Percentiles rank a stretch among this genome's conserved stretches.
These are phyloP conservation scores for Xylaria cubensis DNA, from an alignment of 495 filamentous ascomycete species.

Conservation along the genomic window DNA sequence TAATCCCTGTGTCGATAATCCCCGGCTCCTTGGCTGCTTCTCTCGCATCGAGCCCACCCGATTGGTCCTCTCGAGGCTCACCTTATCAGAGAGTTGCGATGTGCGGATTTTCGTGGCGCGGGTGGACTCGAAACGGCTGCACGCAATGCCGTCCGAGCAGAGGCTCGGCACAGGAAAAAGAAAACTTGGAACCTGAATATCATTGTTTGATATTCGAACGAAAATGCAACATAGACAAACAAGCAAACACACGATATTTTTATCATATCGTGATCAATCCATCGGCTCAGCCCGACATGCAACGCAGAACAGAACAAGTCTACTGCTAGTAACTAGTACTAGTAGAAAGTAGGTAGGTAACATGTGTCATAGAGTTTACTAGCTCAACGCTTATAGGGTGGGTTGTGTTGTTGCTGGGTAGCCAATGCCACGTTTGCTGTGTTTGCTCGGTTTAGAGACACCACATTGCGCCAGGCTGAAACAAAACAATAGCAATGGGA, in stretches of 20 bases:
- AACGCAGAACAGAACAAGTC: not conserved
- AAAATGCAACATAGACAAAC: conserved; percentile 18
- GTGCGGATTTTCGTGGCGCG: conserved; percentile 24
- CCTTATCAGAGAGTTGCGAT: conserved; percentile 21
- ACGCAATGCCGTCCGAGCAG: conserved; percentile 22
- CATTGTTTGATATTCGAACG: conserved; percentile 5
- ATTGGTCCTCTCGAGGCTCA: conserved; percentile 19
- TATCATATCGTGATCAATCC: not conserved
- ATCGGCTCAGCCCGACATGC: not conserved
- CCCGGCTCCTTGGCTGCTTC: conserved; percentile 21
- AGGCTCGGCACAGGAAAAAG: conserved; percentile 22
- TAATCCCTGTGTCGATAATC: conserved; percentile 22
- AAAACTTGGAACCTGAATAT: not conserved
- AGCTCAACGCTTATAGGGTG: conserved; percentile 7
- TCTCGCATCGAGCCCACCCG: conserved; percentile 22
- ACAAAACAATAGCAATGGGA: conserved; percentile 17
- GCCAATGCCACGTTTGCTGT: not conserved
- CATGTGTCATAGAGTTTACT: not conserved
- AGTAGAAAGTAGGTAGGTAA: not conserved
- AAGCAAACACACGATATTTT: conserved; percentile 12
- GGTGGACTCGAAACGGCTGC: conserved; percentile 27
- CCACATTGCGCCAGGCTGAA: conserved; percentile 5
- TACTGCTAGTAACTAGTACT: not conserved
- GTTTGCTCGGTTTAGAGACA: conserved; percentile 10
- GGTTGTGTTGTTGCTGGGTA: not conserved